Percentiles rank a stretch among this genome's conserved stretches.
These are phyloP conservation scores for Litsea cubeba DNA, from an alignment of 164 flowering plant species.

Conservation along the genomic window DNA sequence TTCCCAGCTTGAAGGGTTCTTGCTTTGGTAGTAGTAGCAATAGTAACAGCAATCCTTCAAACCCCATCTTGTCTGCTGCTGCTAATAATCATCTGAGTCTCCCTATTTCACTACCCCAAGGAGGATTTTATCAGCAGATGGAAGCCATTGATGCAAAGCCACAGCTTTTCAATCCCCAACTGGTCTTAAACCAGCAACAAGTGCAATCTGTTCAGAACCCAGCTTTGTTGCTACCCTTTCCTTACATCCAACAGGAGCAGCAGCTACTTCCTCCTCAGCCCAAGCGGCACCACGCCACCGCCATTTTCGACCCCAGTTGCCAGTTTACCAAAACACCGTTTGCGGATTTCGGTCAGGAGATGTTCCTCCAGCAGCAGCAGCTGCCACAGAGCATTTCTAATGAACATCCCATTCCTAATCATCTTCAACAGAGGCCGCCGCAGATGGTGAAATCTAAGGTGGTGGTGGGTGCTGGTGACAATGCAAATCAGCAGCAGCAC, in stretches of 20 bases:
- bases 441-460: constrained; percentile 25
- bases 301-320: constrained; percentile 17
- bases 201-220: constrained; percentile 40
- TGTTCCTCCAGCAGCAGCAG: constrained; percentile 16
- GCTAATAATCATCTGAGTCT: constrained; percentile 9
- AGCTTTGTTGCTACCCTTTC: constrained; percentile 41
- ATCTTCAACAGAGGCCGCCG: constrained; percentile 33
- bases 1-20: constrained; percentile 12
- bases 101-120: constrained; percentile 25
- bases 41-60: constrained; percentile 9
- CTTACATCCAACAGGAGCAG: constrained; percentile 43
- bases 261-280: constrained; percentile 44
- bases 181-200: constrained; percentile 42
- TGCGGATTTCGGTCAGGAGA: constrained; percentile 44
- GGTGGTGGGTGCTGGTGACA: constrained; percentile 31
- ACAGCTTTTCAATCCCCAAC: constrained; percentile 45
- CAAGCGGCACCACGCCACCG: constrained; percentile 45
- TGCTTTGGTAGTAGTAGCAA: constrained; percentile 3
- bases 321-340: constrained; percentile 30
- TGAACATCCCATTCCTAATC: constrained; percentile 32
- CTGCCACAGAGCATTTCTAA: constrained; percentile 24
- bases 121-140: constrained; percentile 21
- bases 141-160: constrained; percentile 50
- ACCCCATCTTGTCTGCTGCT: constrained; percentile 27
- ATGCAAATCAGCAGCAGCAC: constrained; percentile 32